Conservation (phyloP, 768 basidiomycete genomes). For the Amylocystis lapponica region DNA sequence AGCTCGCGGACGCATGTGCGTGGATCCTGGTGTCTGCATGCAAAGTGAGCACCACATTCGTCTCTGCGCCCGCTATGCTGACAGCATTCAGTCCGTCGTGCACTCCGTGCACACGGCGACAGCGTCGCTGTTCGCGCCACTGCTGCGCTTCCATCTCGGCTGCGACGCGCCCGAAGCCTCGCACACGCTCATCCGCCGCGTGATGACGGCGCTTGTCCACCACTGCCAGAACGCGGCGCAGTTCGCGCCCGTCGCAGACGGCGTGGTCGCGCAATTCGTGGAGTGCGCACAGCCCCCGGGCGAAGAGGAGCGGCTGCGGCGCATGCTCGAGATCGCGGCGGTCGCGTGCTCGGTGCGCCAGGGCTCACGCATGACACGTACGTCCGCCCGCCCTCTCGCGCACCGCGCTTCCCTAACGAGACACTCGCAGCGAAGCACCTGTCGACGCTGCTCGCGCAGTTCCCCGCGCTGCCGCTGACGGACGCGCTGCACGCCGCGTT, state of each 20-base stretch:
- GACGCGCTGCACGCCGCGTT: slow-evolving; percentile 25
- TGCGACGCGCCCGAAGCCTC: slow-evolving; percentile 35
- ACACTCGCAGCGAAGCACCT: slow-evolving; percentile 31
- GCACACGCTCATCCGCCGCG: slow-evolving; percentile 57
- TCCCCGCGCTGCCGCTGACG: slow-evolving; percentile 23
- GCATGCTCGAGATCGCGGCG: slow-evolving; percentile 51
- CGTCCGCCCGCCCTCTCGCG: slow-evolving; percentile 17
- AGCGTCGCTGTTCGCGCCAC: slow-evolving; percentile 49
- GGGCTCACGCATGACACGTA: slow-evolving; percentile 64
- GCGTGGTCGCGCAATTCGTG: slow-evolving; percentile 39
- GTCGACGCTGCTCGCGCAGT: slow-evolving; percentile 27
- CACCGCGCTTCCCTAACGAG: not conserved
- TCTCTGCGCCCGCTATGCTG: not conserved
- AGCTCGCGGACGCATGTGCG: slow-evolving; percentile 58
- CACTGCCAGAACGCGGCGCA: slow-evolving; percentile 70
- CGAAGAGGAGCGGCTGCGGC: slow-evolving; percentile 37
- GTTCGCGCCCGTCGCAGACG: slow-evolving; percentile 51
- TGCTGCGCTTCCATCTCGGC: slow-evolving; percentile 52
- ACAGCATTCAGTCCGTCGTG: slow-evolving; percentile 64
- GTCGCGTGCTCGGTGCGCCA: slow-evolving; percentile 60
- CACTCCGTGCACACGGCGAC: slow-evolving; percentile 78
- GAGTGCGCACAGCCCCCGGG: slow-evolving; percentile 7
- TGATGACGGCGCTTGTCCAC: slow-evolving; percentile 77
- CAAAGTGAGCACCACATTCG: slow-evolving; percentile 46
- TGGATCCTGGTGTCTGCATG: slow-evolving; percentile 76